These are phyloP conservation scores for Nemania abortiva DNA, from an alignment of 2,329 filamentous ascomycete species.

Conservation along the genomic window DNA sequence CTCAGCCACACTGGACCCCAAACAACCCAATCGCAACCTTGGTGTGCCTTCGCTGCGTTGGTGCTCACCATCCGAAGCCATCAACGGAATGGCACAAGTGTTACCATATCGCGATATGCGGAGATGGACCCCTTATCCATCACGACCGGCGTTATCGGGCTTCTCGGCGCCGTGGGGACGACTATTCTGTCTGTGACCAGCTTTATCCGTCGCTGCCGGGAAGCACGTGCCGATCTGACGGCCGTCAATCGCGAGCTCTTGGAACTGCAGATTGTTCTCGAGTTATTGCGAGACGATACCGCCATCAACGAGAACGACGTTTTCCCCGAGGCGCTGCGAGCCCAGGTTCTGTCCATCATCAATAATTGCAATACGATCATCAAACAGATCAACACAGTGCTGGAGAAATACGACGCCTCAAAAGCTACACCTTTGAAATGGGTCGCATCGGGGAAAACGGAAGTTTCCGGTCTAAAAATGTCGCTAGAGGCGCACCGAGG, in stretches of 20 bases:
- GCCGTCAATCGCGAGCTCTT: slow-evolving; percentile 1
- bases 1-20: too few relatives aligned
- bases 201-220: not conserved
- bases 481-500: not conserved
- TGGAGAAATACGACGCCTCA: not conserved
- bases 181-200: not conserved
- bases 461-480: not conserved
- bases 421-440: not conserved
- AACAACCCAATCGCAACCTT: too few relatives aligned
- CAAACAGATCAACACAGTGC: not conserved
- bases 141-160: not conserved
- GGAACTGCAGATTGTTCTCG: not conserved
- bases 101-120: not conserved
- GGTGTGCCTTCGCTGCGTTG: too few relatives aligned
- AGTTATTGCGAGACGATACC: not conserved
- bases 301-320: too few relatives aligned
- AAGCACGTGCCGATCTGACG: not conserved
- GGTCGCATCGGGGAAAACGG: not conserved
- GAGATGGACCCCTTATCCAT: slow-evolving; percentile 1
- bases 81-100: not conserved
- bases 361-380: too few relatives aligned
- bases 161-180: not conserved
- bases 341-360: too few relatives aligned
- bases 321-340: too few relatives aligned
- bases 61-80: too few relatives aligned